Evolutionary conservation across 306 rosid species (phyloP).

Genomic region (Citrullus colocynthis): DNA sequence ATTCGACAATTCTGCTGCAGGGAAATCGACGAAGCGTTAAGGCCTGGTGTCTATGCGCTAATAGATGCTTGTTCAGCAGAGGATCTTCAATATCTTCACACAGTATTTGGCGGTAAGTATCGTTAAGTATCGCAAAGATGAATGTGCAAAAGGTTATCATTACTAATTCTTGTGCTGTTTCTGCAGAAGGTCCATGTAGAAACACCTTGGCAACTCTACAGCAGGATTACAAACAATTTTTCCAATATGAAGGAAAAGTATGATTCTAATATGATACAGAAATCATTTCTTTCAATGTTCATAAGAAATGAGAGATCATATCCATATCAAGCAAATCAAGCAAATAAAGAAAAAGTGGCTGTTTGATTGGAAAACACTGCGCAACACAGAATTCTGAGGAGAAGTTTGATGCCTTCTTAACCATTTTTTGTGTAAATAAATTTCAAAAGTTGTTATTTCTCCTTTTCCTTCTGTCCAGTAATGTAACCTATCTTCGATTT

Average conservation of each 20-base stretch:
- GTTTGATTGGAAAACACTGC: neutral
- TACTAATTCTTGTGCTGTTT: constrained; percentile 1
- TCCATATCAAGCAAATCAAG: neutral
- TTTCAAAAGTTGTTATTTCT: neutral
- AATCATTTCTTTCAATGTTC: neutral
- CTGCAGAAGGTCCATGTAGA: constrained; percentile 97
- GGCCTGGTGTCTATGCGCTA: constrained; percentile 76
- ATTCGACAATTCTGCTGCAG: constrained; percentile 25
- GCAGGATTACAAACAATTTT: constrained; percentile 60
- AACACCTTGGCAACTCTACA: constrained; percentile 53
- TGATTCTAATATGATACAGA: constrained; percentile 16
- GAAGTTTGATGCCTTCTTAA: neutral
- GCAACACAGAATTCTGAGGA: neutral
- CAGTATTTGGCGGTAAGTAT: constrained; percentile 70
- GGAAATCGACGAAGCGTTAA: constrained; percentile 76
- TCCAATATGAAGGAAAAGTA: constrained; percentile 76
- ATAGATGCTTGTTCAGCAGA: constrained; percentile 61
- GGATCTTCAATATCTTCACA: constrained; percentile 91
- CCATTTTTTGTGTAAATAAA: neutral
- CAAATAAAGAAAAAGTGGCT: neutral
- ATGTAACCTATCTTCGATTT: neutral
- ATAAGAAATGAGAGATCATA: neutral
- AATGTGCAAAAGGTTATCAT: neutral
- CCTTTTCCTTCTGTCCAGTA: neutral
- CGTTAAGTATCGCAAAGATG: neutral